Evolutionary conservation across 371 early-diverging fungal genomes (phyloP).

Genomic region (Mortierella sp.): DNA sequence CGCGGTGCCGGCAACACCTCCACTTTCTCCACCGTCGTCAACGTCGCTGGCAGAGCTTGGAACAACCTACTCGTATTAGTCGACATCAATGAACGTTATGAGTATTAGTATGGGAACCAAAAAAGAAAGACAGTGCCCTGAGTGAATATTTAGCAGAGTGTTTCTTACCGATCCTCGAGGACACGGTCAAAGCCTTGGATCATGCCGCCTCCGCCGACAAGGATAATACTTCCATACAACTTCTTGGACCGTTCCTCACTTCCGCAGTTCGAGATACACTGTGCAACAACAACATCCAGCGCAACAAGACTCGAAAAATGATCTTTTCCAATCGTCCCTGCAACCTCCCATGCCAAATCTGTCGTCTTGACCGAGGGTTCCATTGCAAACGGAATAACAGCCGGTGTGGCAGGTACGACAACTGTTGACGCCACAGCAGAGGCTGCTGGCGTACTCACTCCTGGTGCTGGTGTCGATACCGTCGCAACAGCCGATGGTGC

Average conservation of each 20-base stretch:
- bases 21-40: conserved; percentile 72
- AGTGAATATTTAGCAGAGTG: background rate
- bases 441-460: conserved; percentile 13
- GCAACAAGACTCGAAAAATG: conserved; percentile 50
- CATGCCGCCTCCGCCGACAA: conserved; percentile 91
- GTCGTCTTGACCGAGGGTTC: conserved; percentile 51
- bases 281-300: conserved; percentile 87
- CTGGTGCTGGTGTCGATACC: conserved; percentile 13
- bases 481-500: conserved; percentile 24
- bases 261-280: conserved; percentile 77
- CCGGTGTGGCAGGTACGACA: conserved; percentile 12
- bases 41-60: conserved; percentile 48
- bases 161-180: conserved; percentile 75
- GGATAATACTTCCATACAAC: conserved; percentile 80
- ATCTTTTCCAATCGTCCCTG: conserved; percentile 50
- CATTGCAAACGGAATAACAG: conserved; percentile 42
- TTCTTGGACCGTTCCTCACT: conserved; percentile 81
- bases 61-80: conserved; percentile 26
- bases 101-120: background rate
- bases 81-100: no score
- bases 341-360: conserved; percentile 43
- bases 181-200: conserved; percentile 78
- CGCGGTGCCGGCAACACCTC: conserved; percentile 86
- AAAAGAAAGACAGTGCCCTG: background rate
- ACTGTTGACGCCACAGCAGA: conserved; percentile 10